These are phyloP conservation scores for Verticillium isaacii DNA, from an alignment of 2,329 filamentous ascomycete genomes.

Conservation along the genomic window DNA sequence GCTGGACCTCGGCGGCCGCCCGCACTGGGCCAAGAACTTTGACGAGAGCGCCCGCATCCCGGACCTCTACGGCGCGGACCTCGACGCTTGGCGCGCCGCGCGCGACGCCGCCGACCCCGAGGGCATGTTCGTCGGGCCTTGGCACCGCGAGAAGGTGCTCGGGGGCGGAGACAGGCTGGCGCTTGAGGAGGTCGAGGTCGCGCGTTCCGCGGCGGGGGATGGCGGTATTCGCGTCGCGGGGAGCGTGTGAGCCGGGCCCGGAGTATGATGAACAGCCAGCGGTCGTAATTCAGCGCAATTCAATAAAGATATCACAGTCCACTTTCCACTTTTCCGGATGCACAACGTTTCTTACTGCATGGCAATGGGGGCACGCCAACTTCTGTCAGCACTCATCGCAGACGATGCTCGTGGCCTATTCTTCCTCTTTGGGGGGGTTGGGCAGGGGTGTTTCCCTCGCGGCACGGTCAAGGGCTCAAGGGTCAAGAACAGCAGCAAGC, in stretches of 20 bases:
- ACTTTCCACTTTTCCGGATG: too few relatives aligned
- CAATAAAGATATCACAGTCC: too few relatives aligned
- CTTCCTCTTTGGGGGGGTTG: too few relatives aligned
- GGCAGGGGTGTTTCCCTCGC: too few relatives aligned
- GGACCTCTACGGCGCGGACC: constrained; percentile 62
- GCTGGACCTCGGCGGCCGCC: constrained; percentile 74
- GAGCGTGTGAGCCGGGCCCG: not conserved
- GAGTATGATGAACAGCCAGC: too few relatives aligned
- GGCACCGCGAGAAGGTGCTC: constrained; percentile 71
- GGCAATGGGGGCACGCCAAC: too few relatives aligned
- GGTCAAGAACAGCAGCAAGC: too few relatives aligned
- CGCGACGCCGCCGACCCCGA: constrained; percentile 70
- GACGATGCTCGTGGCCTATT: too few relatives aligned
- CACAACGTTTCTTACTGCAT: too few relatives aligned
- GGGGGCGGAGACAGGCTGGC: constrained; percentile 26
- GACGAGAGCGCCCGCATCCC: constrained; percentile 58
- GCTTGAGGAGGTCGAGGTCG: constrained; percentile 30
- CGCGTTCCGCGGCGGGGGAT: not conserved
- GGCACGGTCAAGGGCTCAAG: not conserved
- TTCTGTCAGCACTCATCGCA: too few relatives aligned
- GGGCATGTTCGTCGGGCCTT: constrained; percentile 85
- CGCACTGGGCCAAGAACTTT: constrained; percentile 96
- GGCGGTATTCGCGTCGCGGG: constrained; percentile 4
- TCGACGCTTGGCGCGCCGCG: constrained; percentile 63
- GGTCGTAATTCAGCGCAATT: too few relatives aligned